Evolutionary conservation across 2,329 filamentous ascomycete genomes (phyloP), one percentile per base, ranked within the genome.

Genomic region (Hortaea sp.): DNA sequence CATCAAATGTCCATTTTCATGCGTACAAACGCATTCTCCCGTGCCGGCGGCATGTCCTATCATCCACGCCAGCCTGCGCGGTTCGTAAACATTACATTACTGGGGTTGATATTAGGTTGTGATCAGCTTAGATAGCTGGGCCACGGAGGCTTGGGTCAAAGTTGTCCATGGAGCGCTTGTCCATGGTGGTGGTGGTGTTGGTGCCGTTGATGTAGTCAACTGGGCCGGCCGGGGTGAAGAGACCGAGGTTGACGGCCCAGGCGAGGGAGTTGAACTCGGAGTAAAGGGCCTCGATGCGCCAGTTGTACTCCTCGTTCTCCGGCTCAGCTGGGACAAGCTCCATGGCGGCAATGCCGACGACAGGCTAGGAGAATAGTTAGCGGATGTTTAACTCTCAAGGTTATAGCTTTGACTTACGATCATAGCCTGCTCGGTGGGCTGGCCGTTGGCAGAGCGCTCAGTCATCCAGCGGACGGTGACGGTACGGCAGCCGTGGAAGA

Each of bases 391-490:
- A 20, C 20, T 20, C 20, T 20, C 20, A 20, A 20, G 20, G 20
- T 20, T 20, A 20, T 38, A 29, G 7, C 13, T 28, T 32, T 10
- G 11, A 53, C 55, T 54, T 48, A 57, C 55, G 13, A 59, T 55
- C 30, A 41, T 49, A 43, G 55, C 57, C 28, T 50, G 44, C 49
- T 59, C 56, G 5, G 49, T 57, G 29, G 44, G 27, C 46, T 59
- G 57, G 2, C 57, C 57, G 27, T 51, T 49, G 13, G 49, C 57
- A 35, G 56, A 53, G 32, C 52, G 53, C 13, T 43, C 47, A 6
- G 58, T 58, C 38, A 50, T 49, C 59, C 59, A 62, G 28, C 57
- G 49, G 39, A 61, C 53, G 39, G 52, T 48, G 39, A 59, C 57
- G 39, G 46, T 52, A 37, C 55, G 40, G 52, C 59, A 62, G 42